A percentile compares a stretch with the other conserved stretches of the same genome.
These are phyloP conservation scores for Oryza glumipatula DNA, from an alignment of 176 grass and related monocot species.

Conservation along the genomic window DNA sequence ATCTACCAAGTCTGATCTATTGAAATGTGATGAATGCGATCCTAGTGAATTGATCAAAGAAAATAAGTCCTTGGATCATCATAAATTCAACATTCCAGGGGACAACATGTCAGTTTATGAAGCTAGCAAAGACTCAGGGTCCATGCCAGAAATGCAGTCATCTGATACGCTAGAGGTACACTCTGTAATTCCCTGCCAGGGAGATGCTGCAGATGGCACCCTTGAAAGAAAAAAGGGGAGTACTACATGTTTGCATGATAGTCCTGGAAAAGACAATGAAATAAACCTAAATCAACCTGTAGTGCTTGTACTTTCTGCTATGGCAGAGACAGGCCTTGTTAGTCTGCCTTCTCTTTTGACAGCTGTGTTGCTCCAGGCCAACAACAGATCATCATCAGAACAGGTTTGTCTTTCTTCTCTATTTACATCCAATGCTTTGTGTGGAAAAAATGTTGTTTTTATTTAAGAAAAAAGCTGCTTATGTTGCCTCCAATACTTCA, in stretches of 20 bases:
- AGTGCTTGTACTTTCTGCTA: slow-evolving; percentile 84
- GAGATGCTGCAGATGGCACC: slow-evolving; percentile 48
- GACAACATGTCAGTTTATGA: slow-evolving; percentile 37
- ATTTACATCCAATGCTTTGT: slow-evolving; percentile 22
- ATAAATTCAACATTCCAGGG: slow-evolving; percentile 23
- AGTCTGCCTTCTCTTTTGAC: slow-evolving; percentile 94
- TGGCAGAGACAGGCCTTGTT: slow-evolving; percentile 93
- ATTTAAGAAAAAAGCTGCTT: neutral
- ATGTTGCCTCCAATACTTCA: slow-evolving; percentile 19
- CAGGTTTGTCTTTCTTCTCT: slow-evolving; percentile 65
- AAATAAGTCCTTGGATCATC: slow-evolving; percentile 40
- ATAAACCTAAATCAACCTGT: slow-evolving; percentile 77
- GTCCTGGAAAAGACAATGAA: slow-evolving; percentile 53
- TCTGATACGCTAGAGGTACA: slow-evolving; percentile 35
- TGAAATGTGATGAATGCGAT: slow-evolving; percentile 20
- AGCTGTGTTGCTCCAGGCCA: slow-evolving; percentile 96
- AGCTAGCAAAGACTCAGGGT: slow-evolving; percentile 47
- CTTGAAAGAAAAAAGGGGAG: slow-evolving; percentile 54
- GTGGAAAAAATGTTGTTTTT: slow-evolving; percentile 20
- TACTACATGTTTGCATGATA: slow-evolving; percentile 40
- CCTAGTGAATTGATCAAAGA: slow-evolving; percentile 46
- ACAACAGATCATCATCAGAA: slow-evolving; percentile 87
- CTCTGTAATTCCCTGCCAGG: slow-evolving; percentile 42
- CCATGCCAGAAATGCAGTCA: slow-evolving; percentile 33
- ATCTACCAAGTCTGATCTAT: slow-evolving; percentile 24